Percentiles rank a stretch among this genome's conserved stretches.
Evolutionary conservation across 148 eudicot genomes (phyloP).

Genomic region (Amaranthus cruentus): DNA sequence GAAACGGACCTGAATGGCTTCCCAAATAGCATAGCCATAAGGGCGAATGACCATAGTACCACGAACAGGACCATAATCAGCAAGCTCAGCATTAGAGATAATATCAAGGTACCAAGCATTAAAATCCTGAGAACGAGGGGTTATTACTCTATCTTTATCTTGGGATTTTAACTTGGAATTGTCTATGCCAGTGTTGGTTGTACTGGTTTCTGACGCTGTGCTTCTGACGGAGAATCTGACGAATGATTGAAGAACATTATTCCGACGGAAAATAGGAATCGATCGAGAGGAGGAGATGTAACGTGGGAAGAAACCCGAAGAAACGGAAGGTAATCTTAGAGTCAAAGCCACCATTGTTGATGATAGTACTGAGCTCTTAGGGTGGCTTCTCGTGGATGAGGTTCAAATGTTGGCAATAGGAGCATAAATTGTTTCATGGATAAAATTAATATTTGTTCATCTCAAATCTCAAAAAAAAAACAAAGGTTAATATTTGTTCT

Average conservation of each 20-base stretch:
- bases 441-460: no score
- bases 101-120: constrained; percentile 90
- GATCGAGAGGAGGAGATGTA: constrained; percentile 38
- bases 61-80: constrained; percentile 96
- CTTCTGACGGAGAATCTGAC: constrained; percentile 20
- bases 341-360: constrained; percentile 55
- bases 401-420: background rate
- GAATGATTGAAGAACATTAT: constrained; percentile 22
- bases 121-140: constrained; percentile 88
- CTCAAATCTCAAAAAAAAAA: no score
- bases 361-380: background rate
- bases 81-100: constrained; percentile 76
- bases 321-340: constrained; percentile 22
- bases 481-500: no score
- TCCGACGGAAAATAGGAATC: constrained; percentile 26
- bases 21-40: constrained; percentile 98
- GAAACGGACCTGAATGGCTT: constrained; percentile 68
- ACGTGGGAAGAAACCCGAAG: constrained; percentile 17
- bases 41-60: constrained; percentile 99
- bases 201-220: constrained; percentile 33
- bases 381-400: background rate
- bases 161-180: constrained; percentile 30
- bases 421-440: no score
- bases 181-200: constrained; percentile 1
- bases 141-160: constrained; percentile 53